A percentile compares a stretch with the other conserved stretches of the same genome.
These are phyloP conservation scores for Mycena leptocephala DNA, from an alignment of 768 basidiomycete species.

Conservation along the genomic window DNA sequence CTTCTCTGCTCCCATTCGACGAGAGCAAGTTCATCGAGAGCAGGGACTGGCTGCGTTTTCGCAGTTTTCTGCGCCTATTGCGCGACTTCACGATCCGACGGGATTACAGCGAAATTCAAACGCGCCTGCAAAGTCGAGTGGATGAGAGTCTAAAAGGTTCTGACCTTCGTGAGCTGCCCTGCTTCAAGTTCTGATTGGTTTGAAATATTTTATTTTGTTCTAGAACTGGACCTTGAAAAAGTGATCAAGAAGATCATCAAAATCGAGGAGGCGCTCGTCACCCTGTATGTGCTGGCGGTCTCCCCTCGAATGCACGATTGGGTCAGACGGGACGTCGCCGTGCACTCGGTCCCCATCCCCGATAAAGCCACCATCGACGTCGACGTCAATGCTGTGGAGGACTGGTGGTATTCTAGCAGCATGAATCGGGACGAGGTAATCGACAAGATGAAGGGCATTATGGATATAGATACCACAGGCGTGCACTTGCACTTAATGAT, in stretches of 20 bases:
- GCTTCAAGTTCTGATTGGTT: background rate
- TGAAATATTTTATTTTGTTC: background rate
- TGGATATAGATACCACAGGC: no score
- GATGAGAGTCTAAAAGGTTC: background rate
- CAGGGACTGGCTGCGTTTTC: background rate
- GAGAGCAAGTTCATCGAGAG: background rate
- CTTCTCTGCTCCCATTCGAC: background rate
- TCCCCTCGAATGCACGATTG: background rate
- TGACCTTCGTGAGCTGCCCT: background rate
- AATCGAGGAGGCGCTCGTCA: background rate
- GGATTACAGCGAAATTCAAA: background rate
- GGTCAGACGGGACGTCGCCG: background rate
- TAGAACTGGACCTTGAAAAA: background rate
- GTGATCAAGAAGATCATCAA: background rate
- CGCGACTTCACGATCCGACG: background rate
- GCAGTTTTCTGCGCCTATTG: background rate
- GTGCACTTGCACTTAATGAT: no score
- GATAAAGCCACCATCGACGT: background rate
- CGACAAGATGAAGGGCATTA: no score
- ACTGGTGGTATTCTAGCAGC: no score
- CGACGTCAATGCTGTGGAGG: background rate
- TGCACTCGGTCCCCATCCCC: background rate
- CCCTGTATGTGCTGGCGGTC: background rate
- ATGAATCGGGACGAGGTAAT: no score
- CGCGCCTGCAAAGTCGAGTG: background rate